Evolutionary conservation across 495 filamentous ascomycete species (phyloP).

Genomic region (Chlorociboria aeruginascens): DNA sequence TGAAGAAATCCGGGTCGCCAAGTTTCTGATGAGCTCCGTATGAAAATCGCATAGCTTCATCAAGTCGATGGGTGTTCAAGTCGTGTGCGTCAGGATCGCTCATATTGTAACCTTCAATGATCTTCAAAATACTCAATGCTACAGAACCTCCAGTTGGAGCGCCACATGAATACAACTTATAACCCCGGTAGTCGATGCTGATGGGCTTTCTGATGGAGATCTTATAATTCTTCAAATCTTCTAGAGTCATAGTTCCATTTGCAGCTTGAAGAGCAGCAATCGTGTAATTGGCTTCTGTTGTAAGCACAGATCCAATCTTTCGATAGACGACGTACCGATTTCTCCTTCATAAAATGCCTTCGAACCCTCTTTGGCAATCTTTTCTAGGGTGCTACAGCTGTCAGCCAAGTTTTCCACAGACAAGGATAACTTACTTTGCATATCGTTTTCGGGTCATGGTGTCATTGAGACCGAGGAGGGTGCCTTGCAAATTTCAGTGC

Average conservation of each 20-base stretch:
- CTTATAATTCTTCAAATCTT: constrained; percentile 60
- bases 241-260: constrained; percentile 74
- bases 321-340: constrained; percentile 6
- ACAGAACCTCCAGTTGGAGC: constrained; percentile 68
- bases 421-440: constrained; percentile 33
- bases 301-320: not conserved
- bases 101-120: constrained; percentile 59
- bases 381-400: constrained; percentile 45
- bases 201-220: constrained; percentile 47
- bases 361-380: constrained; percentile 55
- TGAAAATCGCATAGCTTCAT: constrained; percentile 78
- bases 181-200: constrained; percentile 59
- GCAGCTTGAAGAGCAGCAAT: constrained; percentile 47
- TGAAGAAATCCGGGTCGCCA: constrained; percentile 67
- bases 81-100: constrained; percentile 35
- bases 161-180: constrained; percentile 51
- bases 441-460: constrained; percentile 67
- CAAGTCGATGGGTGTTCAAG: constrained; percentile 63
- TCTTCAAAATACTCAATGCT: constrained; percentile 61
- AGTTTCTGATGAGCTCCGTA: constrained; percentile 61
- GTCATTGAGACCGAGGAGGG: constrained; percentile 55
- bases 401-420: not conserved
- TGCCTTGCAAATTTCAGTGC: constrained; percentile 27
- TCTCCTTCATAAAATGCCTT: constrained; percentile 68
- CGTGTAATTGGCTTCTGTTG: constrained; percentile 53